phyloP scores from a whole-genome alignment of 1,139 yeast genomes.

The Debaryomycetaceae sp. region DNA sequence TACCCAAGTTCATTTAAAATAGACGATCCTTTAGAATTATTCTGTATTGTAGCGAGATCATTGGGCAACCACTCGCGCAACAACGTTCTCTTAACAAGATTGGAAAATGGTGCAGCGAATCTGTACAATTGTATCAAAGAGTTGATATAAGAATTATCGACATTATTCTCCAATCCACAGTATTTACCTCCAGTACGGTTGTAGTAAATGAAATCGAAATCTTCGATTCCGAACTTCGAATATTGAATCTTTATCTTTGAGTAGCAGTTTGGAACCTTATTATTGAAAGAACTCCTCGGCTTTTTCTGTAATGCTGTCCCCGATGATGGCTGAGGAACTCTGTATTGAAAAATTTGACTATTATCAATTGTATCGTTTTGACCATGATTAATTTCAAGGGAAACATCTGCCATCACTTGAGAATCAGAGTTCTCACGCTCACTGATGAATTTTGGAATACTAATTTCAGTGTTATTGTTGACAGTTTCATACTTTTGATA shows the following conservation, averaged over 20 bases:
- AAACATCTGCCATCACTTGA: background rate
- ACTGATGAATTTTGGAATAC: constrained; percentile 67
- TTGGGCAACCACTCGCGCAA: constrained; percentile 57
- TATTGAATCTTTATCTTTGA: constrained; percentile 73
- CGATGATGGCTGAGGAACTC: constrained; percentile 3
- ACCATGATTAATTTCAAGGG: constrained; percentile 1
- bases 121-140: constrained; percentile 80
- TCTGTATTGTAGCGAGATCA: constrained; percentile 23
- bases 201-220: constrained; percentile 85
- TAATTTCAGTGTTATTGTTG: constrained; percentile 20
- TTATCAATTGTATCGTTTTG: constrained; percentile 9
- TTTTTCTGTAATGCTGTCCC: constrained; percentile 2
- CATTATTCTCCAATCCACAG: constrained; percentile 88
- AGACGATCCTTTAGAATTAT: constrained; percentile 46
- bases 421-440: constrained; percentile 38
- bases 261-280: constrained; percentile 66
- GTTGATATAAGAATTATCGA: constrained; percentile 78
- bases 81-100: constrained; percentile 55
- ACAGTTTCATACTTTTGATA: constrained; percentile 42
- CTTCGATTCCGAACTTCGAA: constrained; percentile 89
- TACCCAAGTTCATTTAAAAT: constrained; percentile 82
- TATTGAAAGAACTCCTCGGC: constrained; percentile 6
- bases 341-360: constrained; percentile 29
- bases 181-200: constrained; percentile 55
- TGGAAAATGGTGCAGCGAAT: constrained; percentile 69